A percentile compares a stretch with the other conserved stretches of the same genome.
These are phyloP conservation scores for Plasmodiophora brassicae DNA, from an alignment of 208 protist genomes.

Conservation along the genomic window DNA sequence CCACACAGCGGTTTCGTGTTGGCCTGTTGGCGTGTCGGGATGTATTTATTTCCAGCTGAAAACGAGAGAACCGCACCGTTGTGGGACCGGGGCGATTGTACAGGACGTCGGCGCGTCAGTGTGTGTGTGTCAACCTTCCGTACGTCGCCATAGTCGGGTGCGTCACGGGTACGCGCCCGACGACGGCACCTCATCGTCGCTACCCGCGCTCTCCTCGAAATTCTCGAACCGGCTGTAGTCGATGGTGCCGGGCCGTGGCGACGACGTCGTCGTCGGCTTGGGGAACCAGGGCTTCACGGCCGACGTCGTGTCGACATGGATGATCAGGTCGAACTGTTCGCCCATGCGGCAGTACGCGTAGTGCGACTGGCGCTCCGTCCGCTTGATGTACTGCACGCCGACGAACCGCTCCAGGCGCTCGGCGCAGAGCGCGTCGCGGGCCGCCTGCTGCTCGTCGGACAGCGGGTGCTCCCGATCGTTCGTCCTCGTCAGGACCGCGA, in stretches of 20 bases:
- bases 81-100: too few relatives aligned
- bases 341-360: constrained; percentile 18
- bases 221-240: constrained; percentile 24
- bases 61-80: too few relatives aligned
- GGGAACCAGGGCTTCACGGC: not conserved
- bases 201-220: constrained; percentile 17
- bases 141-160: too few relatives aligned
- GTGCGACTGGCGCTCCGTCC: constrained; percentile 17
- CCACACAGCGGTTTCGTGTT: too few relatives aligned
- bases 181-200: too few relatives aligned
- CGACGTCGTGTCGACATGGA: constrained; percentile 22
- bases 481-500: not conserved
- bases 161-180: too few relatives aligned
- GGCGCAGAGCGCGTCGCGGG: not conserved
- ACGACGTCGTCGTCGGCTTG: not conserved
- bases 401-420: constrained; percentile 19
- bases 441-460: not conserved
- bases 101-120: too few relatives aligned
- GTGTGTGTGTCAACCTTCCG: too few relatives aligned
- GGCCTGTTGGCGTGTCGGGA: too few relatives aligned
- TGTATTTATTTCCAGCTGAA: too few relatives aligned
- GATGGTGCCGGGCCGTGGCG: not conserved
- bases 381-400: constrained; percentile 16
- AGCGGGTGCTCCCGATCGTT: not conserved
- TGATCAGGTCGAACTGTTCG: constrained; percentile 14